Evolutionary conservation across 768 basidiomycete genomes (phyloP).

Genomic region (Lactarius akahatsu): DNA sequence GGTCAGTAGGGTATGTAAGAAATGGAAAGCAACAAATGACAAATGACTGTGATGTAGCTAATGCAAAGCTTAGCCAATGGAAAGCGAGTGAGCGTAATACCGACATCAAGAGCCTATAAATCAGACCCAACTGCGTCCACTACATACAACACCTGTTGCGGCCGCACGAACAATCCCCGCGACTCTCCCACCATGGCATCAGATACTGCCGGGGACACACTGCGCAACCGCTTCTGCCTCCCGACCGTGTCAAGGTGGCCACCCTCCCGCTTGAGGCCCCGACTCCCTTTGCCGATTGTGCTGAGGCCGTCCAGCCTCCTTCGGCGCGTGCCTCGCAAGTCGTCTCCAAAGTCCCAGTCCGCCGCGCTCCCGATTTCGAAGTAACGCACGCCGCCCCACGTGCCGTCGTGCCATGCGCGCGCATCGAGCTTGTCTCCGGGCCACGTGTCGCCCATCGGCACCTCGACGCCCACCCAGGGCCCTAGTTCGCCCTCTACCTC

Average conservation of each 20-base stretch:
- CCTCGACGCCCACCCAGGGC: conserved; percentile 90
- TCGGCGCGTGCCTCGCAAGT: conserved; percentile 44
- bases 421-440: conserved; percentile 51
- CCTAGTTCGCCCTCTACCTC: conserved; percentile 80
- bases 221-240: conserved; percentile 57
- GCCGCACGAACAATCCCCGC: conserved; percentile 76
- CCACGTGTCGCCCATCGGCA: conserved; percentile 65
- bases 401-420: conserved; percentile 86
- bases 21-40: not conserved
- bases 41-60: conserved; percentile 21
- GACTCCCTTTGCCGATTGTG: conserved; percentile 39
- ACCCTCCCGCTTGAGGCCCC: conserved; percentile 53
- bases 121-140: conserved; percentile 66
- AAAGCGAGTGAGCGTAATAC: conserved; percentile 15
- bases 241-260: conserved; percentile 47
- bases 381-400: conserved; percentile 77
- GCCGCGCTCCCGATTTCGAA: conserved; percentile 70
- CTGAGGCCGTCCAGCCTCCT: conserved; percentile 38
- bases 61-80: conserved; percentile 4
- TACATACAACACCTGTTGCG: conserved; percentile 84
- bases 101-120: conserved; percentile 20
- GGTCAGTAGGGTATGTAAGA: conserved; percentile 10
- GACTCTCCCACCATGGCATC: conserved; percentile 62
- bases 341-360: conserved; percentile 63
- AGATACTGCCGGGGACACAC: conserved; percentile 65